Evolutionary conservation across 352 stramenopile genomes (phyloP).

Genomic region (Thalassiosira oceanica): DNA sequence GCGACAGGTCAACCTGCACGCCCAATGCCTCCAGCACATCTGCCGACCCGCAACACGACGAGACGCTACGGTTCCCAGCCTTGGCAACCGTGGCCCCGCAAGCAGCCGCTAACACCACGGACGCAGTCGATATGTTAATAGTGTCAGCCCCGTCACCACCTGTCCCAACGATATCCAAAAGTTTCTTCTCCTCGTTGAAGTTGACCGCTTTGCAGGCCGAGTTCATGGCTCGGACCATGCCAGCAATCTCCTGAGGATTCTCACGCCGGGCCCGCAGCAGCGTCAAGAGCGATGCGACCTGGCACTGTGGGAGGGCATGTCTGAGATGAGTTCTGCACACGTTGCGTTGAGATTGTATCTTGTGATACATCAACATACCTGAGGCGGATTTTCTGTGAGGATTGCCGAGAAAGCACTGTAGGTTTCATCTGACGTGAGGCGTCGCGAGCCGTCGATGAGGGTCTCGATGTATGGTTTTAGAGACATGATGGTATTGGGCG

Average conservation of each 20-base stretch:
- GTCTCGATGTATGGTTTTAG: constrained; percentile 82
- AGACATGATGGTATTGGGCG: no score
- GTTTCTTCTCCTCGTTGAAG: constrained; percentile 78
- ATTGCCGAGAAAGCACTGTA: constrained; percentile 75
- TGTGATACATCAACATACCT: no score
- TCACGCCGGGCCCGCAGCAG: constrained; percentile 93
- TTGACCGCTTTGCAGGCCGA: constrained; percentile 86
- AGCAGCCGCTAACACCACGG: constrained; percentile 91
- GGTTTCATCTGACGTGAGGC: constrained; percentile 76
- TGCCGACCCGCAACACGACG: constrained; percentile 90
- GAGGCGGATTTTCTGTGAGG: constrained; percentile 62
- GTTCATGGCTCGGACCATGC: constrained; percentile 96
- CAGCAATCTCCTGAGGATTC: constrained; percentile 91
- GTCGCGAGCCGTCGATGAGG: constrained; percentile 71
- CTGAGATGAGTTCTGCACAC: no score
- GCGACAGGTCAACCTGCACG: constrained; percentile 91
- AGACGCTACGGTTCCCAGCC: constrained; percentile 95
- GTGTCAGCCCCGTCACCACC: constrained; percentile 97
- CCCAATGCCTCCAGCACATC: constrained; percentile 96
- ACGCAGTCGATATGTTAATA: constrained; percentile 97
- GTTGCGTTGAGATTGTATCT: no score
- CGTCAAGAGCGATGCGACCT: constrained; percentile 91
- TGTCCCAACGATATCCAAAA: constrained; percentile 98
- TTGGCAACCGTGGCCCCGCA: constrained; percentile 94
- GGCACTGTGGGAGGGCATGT: constrained; percentile 55